Base-by-base conservation (phyloP, 805 yeast species). In the Priceomyces melissophilus region DNA sequence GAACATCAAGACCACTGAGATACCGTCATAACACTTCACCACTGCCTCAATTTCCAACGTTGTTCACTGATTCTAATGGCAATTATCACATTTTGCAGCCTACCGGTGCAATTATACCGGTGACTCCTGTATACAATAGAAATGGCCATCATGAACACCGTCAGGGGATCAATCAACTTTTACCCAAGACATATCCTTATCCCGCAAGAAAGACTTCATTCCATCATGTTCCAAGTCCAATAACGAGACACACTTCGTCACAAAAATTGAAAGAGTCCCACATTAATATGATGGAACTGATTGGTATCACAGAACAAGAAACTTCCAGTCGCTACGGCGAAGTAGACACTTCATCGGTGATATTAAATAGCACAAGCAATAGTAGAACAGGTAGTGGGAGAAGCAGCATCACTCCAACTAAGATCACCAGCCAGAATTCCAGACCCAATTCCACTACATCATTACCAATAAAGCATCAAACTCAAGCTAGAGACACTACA, bases 241-340 rank as follows among this genome's bases (percentile, higher is more conserved):
- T 47, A n/a, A 49, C 43, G 30, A 45, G 45, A 15, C 38, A 52
- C 27, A 49, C 58, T 2, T 35, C 52, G 7, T 41, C 49, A 3
- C 37, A 46, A 12, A 50, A 47, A 32, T 36, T 53, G 23, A 35
- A 44, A 10, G 49, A 48, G 12, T 48, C 54, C 3, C 65, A 61
- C 32, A 43, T 49, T 7, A 48, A 49, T 10, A 32, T 63, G n/a
- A 32, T 63, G 42, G 59, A 56, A 15, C 34, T 47, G 10, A 43
- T 59, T 6, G 43, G 47, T 3, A 25, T 52, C 4, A 39, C 46
- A 32, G 55, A 48, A 28, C 43, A 39, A 15, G 32, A 41, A 2
- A 37, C 52, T 8, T 39, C 45, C 9, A 54, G 53, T 32, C 43
- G 59, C 17, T 57, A 57, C 35, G 58, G 59, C 13, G 48, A 49